A percentile compares a stretch with the other conserved stretches of the same genome.
phyloP scores from a whole-genome alignment of 2,329 filamentous ascomycete species.

The Achaetomium macrosporum region DNA sequence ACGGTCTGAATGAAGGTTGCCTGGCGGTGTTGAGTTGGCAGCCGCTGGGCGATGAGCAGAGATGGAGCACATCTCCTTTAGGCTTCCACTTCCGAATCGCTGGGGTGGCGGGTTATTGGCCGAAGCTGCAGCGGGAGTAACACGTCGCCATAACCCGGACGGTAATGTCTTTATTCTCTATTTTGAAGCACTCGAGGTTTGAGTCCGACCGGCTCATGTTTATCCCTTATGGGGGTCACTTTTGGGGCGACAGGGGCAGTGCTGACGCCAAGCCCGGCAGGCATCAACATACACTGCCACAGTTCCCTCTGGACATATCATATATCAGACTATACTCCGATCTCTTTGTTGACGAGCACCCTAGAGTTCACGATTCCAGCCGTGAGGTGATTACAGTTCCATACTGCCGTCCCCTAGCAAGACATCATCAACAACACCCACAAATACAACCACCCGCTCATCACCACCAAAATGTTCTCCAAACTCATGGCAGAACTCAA shows the following conservation, averaged over 20 bases:
- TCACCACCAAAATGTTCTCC: conserved; percentile 1
- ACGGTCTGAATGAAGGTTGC: not conserved
- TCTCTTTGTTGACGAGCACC: too few relatives aligned
- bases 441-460: not conserved
- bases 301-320: too few relatives aligned
- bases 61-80: not conserved
- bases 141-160: not conserved
- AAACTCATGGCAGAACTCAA: not conserved
- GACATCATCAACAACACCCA: not conserved
- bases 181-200: too few relatives aligned
- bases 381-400: too few relatives aligned
- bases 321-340: too few relatives aligned
- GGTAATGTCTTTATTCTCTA: not conserved
- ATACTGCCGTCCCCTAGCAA: too few relatives aligned
- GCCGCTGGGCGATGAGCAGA: not conserved
- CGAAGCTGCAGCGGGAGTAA: not conserved
- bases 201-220: too few relatives aligned
- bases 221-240: too few relatives aligned
- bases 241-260: not conserved
- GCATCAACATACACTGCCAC: too few relatives aligned
- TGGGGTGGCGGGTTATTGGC: not conserved
- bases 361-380: too few relatives aligned
- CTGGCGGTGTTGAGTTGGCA: not conserved
- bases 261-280: conserved; percentile 2
- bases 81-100: not conserved